Percentiles rank a stretch among this genome's conserved stretches.
These are phyloP conservation scores for Hygrophila difformis DNA, from an alignment of 257 asterid genomes.

Conservation along the genomic window DNA sequence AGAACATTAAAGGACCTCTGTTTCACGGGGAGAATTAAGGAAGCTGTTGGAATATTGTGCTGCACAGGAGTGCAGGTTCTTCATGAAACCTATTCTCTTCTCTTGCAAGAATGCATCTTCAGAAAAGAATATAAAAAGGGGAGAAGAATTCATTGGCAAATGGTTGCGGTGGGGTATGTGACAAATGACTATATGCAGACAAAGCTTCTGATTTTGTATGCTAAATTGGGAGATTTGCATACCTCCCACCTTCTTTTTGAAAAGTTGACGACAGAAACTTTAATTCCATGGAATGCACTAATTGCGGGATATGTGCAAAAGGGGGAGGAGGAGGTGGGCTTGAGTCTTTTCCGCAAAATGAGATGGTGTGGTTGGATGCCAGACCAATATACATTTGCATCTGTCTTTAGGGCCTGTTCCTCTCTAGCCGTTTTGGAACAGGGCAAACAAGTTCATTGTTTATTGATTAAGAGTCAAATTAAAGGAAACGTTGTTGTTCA, in stretches of 20 bases:
- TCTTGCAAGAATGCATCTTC: slow-evolving; percentile 83
- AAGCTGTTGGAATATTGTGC: slow-evolving; percentile 80
- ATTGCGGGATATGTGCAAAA: slow-evolving; percentile 84
- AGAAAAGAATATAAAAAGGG: slow-evolving; percentile 63
- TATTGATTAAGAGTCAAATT: slow-evolving; percentile 57
- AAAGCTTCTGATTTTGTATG: slow-evolving; percentile 73
- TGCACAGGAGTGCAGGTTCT: slow-evolving; percentile 46
- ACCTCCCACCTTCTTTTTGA: slow-evolving; percentile 55
- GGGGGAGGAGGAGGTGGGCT: slow-evolving; percentile 62
- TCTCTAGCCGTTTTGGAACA: slow-evolving; percentile 72
- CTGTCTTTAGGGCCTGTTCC: slow-evolving; percentile 90
- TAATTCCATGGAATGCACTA: slow-evolving; percentile 79
- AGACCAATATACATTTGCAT: slow-evolving; percentile 81
- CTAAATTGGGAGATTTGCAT: slow-evolving; percentile 65
- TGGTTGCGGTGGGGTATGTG: slow-evolving; percentile 56
- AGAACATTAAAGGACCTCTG: slow-evolving; percentile 71
- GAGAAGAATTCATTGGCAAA: slow-evolving; percentile 82
- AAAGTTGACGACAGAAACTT: slow-evolving; percentile 32
- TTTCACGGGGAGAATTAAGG: slow-evolving; percentile 73
- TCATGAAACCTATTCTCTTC: slow-evolving; percentile 63
- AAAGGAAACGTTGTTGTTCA: slow-evolving; percentile 53
- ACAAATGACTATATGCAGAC: slow-evolving; percentile 67
- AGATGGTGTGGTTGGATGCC: slow-evolving; percentile 57
- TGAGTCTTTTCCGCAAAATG: slow-evolving; percentile 60
- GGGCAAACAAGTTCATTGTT: slow-evolving; percentile 78